A percentile compares a stretch with the other conserved stretches of the same genome.
These are phyloP conservation scores for Candida piceae DNA, from an alignment of 805 yeast species.

Conservation along the genomic window DNA sequence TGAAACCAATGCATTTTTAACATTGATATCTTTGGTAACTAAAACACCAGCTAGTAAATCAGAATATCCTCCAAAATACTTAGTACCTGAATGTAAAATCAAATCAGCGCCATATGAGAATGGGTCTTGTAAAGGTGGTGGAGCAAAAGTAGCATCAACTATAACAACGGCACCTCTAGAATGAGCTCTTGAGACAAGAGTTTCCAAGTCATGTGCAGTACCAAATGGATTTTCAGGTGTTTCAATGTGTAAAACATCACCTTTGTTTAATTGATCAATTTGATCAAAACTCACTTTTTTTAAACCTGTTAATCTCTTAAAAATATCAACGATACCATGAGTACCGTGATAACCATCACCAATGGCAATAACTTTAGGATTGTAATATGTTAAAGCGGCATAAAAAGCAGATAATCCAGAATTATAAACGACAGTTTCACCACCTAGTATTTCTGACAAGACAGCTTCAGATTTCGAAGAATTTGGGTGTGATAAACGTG, in stretches of 20 bases:
- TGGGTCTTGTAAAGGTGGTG: slow-evolving; percentile 83
- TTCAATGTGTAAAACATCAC: slow-evolving; percentile 78
- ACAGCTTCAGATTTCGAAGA: slow-evolving; percentile 62
- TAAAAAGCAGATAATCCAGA: slow-evolving; percentile 80
- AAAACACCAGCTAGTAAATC: slow-evolving; percentile 82
- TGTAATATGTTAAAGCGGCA: slow-evolving; percentile 63
- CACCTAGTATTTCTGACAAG: slow-evolving; percentile 53
- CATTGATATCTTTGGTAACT: slow-evolving; percentile 51
- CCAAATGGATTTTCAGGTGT: slow-evolving; percentile 89
- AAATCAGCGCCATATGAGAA: slow-evolving; percentile 81
- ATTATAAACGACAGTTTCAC: slow-evolving; percentile 63
- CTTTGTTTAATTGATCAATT: slow-evolving; percentile 45
- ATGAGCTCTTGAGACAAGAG: slow-evolving; percentile 69
- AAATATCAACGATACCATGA: slow-evolving; percentile 61
- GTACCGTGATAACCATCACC: slow-evolving; percentile 86
- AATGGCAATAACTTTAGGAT: slow-evolving; percentile 68
- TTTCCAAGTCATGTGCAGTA: slow-evolving; percentile 51
- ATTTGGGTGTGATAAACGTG: slow-evolving; percentile 73
- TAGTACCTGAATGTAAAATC: slow-evolving; percentile 90
- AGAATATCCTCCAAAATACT: slow-evolving; percentile 94
- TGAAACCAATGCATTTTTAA: slow-evolving; percentile 39
- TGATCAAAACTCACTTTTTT: slow-evolving; percentile 47
- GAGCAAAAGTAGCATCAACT: slow-evolving; percentile 89
- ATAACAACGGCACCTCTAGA: slow-evolving; percentile 65
- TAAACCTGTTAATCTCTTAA: slow-evolving; percentile 55